A percentile compares a stretch with the other conserved stretches of the same genome.
These are phyloP conservation scores for Tillandsia fasciculata DNA, from an alignment of 176 grass and related monocot genomes.

Conservation along the genomic window DNA sequence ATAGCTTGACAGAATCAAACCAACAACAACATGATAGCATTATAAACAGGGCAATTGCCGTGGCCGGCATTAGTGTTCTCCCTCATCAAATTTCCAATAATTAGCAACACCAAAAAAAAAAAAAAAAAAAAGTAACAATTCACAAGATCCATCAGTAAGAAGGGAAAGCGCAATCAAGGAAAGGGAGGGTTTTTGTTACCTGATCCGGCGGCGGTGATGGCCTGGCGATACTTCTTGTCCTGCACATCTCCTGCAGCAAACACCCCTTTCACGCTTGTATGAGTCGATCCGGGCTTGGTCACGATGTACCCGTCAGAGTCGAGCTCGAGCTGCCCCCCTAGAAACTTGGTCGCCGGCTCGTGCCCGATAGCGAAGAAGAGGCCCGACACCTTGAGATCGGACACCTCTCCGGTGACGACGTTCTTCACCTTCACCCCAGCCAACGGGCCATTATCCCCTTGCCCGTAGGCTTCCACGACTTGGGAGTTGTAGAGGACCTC, in stretches of 20 bases:
- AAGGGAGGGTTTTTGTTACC: constrained; percentile 24
- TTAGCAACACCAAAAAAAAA: not conserved
- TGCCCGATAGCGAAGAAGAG: constrained; percentile 95
- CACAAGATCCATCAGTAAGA: no score
- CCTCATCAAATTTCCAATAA: no score
- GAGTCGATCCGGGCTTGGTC: constrained; percentile 61
- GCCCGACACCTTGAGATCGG: constrained; percentile 59
- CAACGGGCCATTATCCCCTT: constrained; percentile 31
- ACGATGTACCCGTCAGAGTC: constrained; percentile 70
- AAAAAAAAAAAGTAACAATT: not conserved
- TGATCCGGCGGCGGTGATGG: constrained; percentile 80
- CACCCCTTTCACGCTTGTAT: constrained; percentile 84
- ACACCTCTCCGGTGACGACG: constrained; percentile 39
- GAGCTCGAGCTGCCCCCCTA: constrained; percentile 75
- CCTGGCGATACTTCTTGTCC: constrained; percentile 95
- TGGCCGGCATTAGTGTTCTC: no score
- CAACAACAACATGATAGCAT: no score
- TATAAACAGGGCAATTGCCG: no score
- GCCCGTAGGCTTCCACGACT: constrained; percentile 74
- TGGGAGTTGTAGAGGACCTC: constrained; percentile 73
- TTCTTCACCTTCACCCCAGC: constrained; percentile 78
- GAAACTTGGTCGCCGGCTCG: constrained; percentile 89
- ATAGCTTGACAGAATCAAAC: no score
- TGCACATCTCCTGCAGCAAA: constrained; percentile 87
- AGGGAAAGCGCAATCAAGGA: not conserved